Percentiles rank a stretch among this genome's conserved stretches.
These are phyloP conservation scores for Podila epigama DNA, from an alignment of 192 early-diverging fungal species.

Conservation along the genomic window DNA sequence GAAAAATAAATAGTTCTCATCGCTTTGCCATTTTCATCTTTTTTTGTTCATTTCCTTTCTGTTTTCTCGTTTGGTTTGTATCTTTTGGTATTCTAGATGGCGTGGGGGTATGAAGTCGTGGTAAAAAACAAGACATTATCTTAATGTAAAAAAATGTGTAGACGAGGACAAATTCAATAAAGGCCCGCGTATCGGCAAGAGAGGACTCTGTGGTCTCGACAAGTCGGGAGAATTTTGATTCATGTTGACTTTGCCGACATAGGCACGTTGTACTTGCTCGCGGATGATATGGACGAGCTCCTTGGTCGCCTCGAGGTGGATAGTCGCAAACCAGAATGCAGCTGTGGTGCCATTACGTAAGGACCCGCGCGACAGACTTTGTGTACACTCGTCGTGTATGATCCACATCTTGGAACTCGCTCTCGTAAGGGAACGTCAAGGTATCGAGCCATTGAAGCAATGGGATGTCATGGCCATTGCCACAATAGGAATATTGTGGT, in stretches of 20 bases:
- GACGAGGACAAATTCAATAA: too few species aligned
- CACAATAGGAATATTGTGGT: slow-evolving; percentile 82
- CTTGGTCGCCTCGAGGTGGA: slow-evolving; percentile 80
- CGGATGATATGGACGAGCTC: slow-evolving; percentile 77
- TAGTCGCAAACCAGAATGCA: slow-evolving; percentile 91
- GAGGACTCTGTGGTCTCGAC: too few species aligned
- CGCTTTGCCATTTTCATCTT: too few species aligned
- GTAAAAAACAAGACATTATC: too few species aligned
- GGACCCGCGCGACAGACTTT: slow-evolving; percentile 58
- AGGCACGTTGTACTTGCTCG: slow-evolving; percentile 88
- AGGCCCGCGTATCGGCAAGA: too few species aligned
- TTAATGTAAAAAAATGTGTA: too few species aligned
- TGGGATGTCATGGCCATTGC: slow-evolving; percentile 81
- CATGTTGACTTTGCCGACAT: slow-evolving; percentile 98
- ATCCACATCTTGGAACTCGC: slow-evolving; percentile 62
- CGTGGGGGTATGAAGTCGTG: too few species aligned
- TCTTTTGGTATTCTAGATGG: too few species aligned
- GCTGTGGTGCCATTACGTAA: slow-evolving; percentile 86
- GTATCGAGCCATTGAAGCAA: slow-evolving; percentile 80
- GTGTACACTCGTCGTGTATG: slow-evolving; percentile 68
- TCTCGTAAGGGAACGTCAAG: slow-evolving; percentile 83
- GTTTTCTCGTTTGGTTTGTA: too few species aligned
- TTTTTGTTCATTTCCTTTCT: too few species aligned
- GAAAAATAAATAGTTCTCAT: too few species aligned
- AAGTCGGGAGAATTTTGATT: too few species aligned